Evolutionary conservation across 2,329 filamentous ascomycete genomes (phyloP), one percentile per base, ranked within the genome.

Genomic region (Ophiosphaerella korrae): DNA sequence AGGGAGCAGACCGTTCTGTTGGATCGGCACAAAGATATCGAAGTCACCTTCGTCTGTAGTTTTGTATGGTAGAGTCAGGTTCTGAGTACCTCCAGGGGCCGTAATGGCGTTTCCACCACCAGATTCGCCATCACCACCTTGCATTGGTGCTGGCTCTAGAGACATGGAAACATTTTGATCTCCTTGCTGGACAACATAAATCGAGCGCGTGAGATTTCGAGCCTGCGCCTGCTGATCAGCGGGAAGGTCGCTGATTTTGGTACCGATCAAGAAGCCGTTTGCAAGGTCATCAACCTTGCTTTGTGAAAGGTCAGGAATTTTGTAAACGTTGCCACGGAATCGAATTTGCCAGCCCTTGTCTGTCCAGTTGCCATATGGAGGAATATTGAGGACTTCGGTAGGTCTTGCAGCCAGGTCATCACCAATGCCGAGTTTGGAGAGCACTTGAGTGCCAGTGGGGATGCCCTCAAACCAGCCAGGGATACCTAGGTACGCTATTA

Each of bases 321-420:
- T 92, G 79, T 87, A 92, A n/a, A 92, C 86, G 64, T 91, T 91
- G 60, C 89, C 89, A 58, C 88, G 89, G 55, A 92, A 84, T 24
- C 88, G 82, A 3, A 92, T 80, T 55, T 86, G 90, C 89, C 89
- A 92, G 31, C 87, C 87, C 50, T 84, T 74, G n/a, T 86, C 78
- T 1, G 89, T 92, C 85, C 87, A 92, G 57, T 92, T 92, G n/a
- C 80, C 89, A 9, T 78, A 79, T 2, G 77, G 78, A 11, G 88
- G 87, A 7, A 91, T 68, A 57, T 90, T 91, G 53, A 91, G 73
- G 4, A 88, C 87, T 55, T 89, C 81, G 0, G 88, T 90, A 0
- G 88, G 88, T 48, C 80, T 75, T 2, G 87, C 84, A 41, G 75
- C 79, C 33, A 90, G 68, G 45, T 88, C 82, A 29, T 84, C 80